Percentiles rank a stretch among this genome's conserved stretches.
These are phyloP conservation scores for Trichosporon coremiiforme DNA, from an alignment of 1,284 basidiomycete species.

Conservation along the genomic window DNA sequence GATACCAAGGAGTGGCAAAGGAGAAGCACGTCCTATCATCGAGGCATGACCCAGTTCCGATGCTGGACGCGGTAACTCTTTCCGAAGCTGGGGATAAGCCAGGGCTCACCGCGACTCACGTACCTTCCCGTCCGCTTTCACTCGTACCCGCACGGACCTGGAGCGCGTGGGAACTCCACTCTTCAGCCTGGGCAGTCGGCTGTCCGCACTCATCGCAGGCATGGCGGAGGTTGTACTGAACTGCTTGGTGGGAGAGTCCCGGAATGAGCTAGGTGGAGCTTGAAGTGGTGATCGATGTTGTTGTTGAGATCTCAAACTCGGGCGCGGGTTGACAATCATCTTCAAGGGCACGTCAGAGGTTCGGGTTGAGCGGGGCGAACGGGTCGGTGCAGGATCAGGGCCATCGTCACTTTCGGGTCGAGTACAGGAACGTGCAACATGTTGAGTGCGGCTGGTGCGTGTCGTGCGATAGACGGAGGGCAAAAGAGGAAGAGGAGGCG, in stretches of 20 bases:
- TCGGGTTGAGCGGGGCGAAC: not conserved
- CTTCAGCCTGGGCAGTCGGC: not conserved
- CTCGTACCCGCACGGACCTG: not conserved
- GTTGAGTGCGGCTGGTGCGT: not conserved
- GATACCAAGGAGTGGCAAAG: not conserved
- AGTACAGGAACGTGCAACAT: not conserved
- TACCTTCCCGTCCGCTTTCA: not conserved
- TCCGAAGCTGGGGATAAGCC: not conserved
- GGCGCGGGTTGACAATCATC: constrained; percentile 17
- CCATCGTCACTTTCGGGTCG: not conserved
- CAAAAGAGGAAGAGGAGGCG: not conserved
- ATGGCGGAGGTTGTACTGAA: not conserved
- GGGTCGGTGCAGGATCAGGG: not conserved
- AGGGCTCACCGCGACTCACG: not conserved
- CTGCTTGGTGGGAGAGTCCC: constrained; percentile 10
- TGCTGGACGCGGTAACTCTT: not conserved
- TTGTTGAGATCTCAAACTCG: not conserved
- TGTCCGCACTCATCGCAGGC: not conserved
- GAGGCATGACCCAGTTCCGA: constrained; percentile 2
- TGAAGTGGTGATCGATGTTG: not conserved
- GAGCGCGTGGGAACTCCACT: not conserved
- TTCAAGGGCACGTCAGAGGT: not conserved
- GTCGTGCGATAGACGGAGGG: not conserved
- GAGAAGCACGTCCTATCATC: not conserved
- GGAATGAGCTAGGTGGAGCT: not conserved